A percentile compares a stretch with the other conserved stretches of the same genome.
phyloP scores from a whole-genome alignment of 2,329 filamentous ascomycete genomes.

The Ascosphaera pollenicola region DNA sequence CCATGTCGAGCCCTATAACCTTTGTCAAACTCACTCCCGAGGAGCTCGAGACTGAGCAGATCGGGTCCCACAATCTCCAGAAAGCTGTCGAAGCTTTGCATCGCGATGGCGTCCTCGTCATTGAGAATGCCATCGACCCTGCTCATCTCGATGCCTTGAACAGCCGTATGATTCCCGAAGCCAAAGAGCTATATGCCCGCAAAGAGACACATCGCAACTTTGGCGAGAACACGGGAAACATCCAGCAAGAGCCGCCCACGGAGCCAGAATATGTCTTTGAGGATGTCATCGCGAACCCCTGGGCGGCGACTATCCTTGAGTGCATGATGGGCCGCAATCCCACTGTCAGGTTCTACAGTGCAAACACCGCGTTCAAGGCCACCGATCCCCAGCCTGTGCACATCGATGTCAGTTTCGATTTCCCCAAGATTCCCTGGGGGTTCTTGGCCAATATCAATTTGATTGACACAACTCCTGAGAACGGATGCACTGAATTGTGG shows the following conservation, averaged over 20 bases:
- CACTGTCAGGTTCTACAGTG: conserved; percentile 16
- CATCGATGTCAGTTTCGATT: conserved; percentile 23
- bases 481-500: conserved; percentile 30
- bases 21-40: no score
- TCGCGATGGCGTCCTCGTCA: conserved; percentile 16
- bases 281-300: conserved; percentile 19
- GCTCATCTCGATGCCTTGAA: conserved; percentile 15
- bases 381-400: conserved; percentile 19
- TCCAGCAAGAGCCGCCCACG: conserved; percentile 20
- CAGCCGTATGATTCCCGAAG: conserved; percentile 11
- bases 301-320: conserved; percentile 14
- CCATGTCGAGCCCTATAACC: no score
- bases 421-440: conserved; percentile 27
- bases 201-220: conserved; percentile 10
- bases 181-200: conserved; percentile 11
- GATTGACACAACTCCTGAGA: conserved; percentile 21
- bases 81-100: no score
- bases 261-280: conserved; percentile 14
- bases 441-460: conserved; percentile 27
- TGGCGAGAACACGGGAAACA: conserved; percentile 15
- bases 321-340: conserved; percentile 19
- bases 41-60: no score
- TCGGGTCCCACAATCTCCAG: no score
- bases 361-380: conserved; percentile 20
- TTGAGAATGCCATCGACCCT: conserved; percentile 16